A percentile compares a stretch with the other conserved stretches of the same genome.
phyloP scores from a whole-genome alignment of 2,329 filamentous ascomycete genomes.

The Trichoderma sp. region DNA sequence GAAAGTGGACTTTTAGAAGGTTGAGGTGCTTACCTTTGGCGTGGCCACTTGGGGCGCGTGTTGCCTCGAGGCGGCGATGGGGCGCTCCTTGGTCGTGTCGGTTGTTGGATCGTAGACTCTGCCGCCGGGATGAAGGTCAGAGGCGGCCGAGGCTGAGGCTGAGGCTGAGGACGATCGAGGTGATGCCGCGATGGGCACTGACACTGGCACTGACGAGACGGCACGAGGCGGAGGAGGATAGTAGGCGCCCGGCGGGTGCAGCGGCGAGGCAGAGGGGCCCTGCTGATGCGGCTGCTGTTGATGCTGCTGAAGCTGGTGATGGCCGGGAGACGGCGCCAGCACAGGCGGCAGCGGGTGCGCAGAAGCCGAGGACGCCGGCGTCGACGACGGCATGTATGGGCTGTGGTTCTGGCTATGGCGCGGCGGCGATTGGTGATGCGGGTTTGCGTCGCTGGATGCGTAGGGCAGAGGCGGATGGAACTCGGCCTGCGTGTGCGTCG shows the following conservation, averaged over 20 bases:
- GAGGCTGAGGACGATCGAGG: neutral
- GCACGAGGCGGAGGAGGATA: slow-evolving; percentile 32
- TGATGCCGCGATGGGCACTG: slow-evolving; percentile 29
- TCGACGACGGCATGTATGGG: slow-evolving; percentile 39
- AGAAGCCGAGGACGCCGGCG: slow-evolving; percentile 29
- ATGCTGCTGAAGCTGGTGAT: slow-evolving; percentile 25
- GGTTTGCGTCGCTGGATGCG: slow-evolving; percentile 27
- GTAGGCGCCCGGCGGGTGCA: slow-evolving; percentile 44
- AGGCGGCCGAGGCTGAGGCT: neutral
- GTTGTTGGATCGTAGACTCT: slow-evolving; percentile 55
- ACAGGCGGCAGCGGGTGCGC: slow-evolving; percentile 30
- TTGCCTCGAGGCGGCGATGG: slow-evolving; percentile 49
- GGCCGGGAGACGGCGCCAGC: slow-evolving; percentile 26
- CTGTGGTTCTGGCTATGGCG: slow-evolving; percentile 32
- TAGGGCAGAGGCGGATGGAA: slow-evolving; percentile 35
- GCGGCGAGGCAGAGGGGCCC: slow-evolving; percentile 39
- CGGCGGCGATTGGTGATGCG: slow-evolving; percentile 32
- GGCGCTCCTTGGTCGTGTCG: slow-evolving; percentile 48
- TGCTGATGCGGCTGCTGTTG: slow-evolving; percentile 3
- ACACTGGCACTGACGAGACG: slow-evolving; percentile 21
- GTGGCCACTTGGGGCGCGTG: slow-evolving; percentile 42
- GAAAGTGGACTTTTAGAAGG: slow-evolving; percentile 23
- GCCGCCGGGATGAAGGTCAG: slow-evolving; percentile 34
- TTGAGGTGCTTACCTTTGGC: slow-evolving; percentile 45
- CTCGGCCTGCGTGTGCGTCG: slow-evolving; percentile 44